These are phyloP conservation scores for Aspergillus puulaauensis DNA, from an alignment of 2,329 filamentous ascomycete genomes.

Conservation along the genomic window DNA sequence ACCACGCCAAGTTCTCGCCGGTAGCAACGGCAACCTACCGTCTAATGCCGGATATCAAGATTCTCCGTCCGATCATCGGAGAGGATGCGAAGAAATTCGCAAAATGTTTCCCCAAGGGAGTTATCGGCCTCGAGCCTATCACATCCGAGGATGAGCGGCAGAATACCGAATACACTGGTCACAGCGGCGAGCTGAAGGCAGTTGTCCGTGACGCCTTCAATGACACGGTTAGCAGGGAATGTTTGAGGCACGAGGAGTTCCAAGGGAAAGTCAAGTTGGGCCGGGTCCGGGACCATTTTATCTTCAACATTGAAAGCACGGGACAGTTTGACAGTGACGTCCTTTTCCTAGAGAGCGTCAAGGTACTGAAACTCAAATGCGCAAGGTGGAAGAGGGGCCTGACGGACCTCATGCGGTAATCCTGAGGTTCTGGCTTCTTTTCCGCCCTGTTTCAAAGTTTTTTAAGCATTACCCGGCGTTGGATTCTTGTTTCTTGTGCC, in stretches of 20 bases:
- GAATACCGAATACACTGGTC: slow-evolving; percentile 68
- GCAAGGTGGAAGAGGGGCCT: slow-evolving; percentile 46
- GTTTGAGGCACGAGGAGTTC: slow-evolving; percentile 87
- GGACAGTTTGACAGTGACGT: slow-evolving; percentile 94
- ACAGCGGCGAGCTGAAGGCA: slow-evolving; percentile 79
- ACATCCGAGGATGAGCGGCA: slow-evolving; percentile 61
- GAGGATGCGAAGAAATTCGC: slow-evolving; percentile 86
- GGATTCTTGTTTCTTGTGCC: slow-evolving; percentile 28
- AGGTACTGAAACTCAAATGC: slow-evolving; percentile 82
- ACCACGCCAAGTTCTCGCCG: slow-evolving; percentile 96
- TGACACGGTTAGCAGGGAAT: slow-evolving; percentile 93
- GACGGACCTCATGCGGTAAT: slow-evolving; percentile 41
- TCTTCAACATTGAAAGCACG: slow-evolving; percentile 91
- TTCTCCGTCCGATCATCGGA: slow-evolving; percentile 79
- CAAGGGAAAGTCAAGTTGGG: slow-evolving; percentile 93
- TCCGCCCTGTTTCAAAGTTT: slow-evolving; percentile 13
- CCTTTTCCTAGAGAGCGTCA: slow-evolving; percentile 86
- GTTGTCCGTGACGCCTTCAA: slow-evolving; percentile 86
- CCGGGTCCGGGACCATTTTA: slow-evolving; percentile 89
- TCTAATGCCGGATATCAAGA: slow-evolving; percentile 82
- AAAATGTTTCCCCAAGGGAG: slow-evolving; percentile 83
- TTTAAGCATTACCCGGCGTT: slow-evolving; percentile 43
- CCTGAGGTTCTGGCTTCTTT: slow-evolving; percentile 2
- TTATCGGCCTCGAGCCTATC: slow-evolving; percentile 76
- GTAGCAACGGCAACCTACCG: slow-evolving; percentile 94